phyloP scores from a whole-genome alignment of 805 yeast species.

The Zygoascus bituminiphila region DNA sequence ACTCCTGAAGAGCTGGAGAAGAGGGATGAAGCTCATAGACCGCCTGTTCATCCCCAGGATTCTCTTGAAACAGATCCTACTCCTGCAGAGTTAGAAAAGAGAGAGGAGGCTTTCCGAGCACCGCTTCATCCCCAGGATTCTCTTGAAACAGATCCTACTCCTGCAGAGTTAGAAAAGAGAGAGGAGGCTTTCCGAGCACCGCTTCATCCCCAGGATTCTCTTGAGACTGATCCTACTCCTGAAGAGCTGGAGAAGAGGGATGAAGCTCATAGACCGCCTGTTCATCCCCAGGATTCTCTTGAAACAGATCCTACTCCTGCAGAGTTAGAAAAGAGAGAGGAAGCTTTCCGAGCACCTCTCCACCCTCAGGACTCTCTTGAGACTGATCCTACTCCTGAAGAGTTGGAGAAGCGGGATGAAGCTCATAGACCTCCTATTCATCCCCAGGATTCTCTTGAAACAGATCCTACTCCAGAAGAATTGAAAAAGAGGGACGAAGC shows the following conservation, averaged over 20 bases:
- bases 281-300: neutral
- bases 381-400: slow-evolving; percentile 1
- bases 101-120: neutral
- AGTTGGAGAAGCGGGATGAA: slow-evolving; percentile 4
- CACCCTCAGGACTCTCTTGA: slow-evolving; percentile 2
- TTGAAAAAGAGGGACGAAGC: slow-evolving; percentile 2
- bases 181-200: neutral
- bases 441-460: neutral
- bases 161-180: neutral
- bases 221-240: neutral
- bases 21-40: neutral
- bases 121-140: neutral
- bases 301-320: neutral
- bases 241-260: slow-evolving; percentile 3
- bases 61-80: neutral
- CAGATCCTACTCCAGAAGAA: neutral
- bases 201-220: neutral
- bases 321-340: slow-evolving; percentile 1
- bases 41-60: neutral
- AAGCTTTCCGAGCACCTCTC: neutral
- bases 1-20: neutral
- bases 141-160: neutral
- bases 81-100: neutral
- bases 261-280: neutral
- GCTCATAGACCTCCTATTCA: neutral